Evolutionary conservation across 176 grass and related monocot species (phyloP).

Genomic region (Hsuehochloa calcarea): DNA sequence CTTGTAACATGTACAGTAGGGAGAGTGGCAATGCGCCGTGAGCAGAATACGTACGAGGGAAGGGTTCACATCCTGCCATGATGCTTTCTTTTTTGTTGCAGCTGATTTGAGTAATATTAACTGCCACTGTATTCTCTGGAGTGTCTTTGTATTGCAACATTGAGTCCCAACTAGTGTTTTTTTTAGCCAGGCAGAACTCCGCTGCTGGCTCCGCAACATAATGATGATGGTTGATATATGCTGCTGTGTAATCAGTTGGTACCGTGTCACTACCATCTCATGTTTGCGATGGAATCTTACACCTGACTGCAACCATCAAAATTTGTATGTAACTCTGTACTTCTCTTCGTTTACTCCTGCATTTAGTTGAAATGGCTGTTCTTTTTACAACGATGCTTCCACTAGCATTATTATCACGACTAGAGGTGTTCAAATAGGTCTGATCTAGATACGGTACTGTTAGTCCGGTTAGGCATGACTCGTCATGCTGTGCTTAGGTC

Average conservation of each 20-base stretch:
- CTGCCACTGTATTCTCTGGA: background rate
- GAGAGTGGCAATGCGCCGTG: constrained; percentile 17
- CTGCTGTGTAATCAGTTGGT: background rate
- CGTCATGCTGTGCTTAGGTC: no score
- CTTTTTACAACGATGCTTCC: background rate
- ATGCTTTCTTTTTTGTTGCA: constrained; percentile 23
- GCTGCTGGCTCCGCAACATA: background rate
- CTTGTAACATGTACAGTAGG: constrained; percentile 55
- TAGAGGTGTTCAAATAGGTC: no score
- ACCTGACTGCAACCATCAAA: background rate
- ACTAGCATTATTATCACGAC: background rate
- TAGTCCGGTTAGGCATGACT: no score
- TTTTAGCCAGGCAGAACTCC: background rate
- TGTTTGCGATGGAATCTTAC: background rate
- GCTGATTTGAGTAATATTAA: constrained; percentile 38
- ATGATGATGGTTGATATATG: background rate
- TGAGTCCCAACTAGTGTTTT: background rate
- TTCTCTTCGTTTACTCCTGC: background rate
- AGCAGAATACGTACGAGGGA: constrained; percentile 6
- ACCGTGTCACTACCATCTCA: background rate
- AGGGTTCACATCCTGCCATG: background rate
- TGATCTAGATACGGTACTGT: no score
- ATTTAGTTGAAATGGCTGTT: background rate
- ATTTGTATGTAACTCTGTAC: no score
- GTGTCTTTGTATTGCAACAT: background rate